Evolutionary conservation across 139 green algal genomes (phyloP).

Genomic region (Pleodorina starrii): DNA sequence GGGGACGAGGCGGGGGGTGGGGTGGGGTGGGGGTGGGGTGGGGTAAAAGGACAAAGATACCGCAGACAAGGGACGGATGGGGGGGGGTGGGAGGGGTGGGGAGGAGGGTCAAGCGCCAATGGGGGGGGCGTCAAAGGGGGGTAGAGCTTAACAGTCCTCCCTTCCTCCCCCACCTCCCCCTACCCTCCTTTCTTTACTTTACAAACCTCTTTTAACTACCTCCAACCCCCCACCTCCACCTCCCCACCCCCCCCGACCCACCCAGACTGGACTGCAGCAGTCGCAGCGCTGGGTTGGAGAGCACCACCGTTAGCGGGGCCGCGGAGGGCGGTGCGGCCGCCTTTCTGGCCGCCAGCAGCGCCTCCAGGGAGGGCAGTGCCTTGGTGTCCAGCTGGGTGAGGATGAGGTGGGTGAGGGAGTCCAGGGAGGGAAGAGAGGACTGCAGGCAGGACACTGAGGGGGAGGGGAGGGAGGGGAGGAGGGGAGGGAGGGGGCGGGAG

Average conservation of each 20-base stretch:
- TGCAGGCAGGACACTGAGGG: conserved; percentile 69
- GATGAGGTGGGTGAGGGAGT: conserved; percentile 78
- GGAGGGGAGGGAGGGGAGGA: neutral
- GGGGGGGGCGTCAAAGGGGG: too few species aligned
- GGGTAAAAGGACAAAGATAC: too few species aligned
- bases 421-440: conserved; percentile 33
- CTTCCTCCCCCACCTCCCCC: too few species aligned
- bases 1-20: neutral
- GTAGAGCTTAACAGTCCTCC: too few species aligned
- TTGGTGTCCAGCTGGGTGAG: conserved; percentile 92
- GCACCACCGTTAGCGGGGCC: conserved; percentile 73
- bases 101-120: too few species aligned
- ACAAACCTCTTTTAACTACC: too few species aligned
- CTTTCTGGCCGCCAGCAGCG: conserved; percentile 69
- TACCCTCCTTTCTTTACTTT: too few species aligned
- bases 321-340: neutral
- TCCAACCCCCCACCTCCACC: too few species aligned
- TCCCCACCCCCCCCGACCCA: conserved; percentile 36
- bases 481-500: neutral
- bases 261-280: conserved; percentile 68
- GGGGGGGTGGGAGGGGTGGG: too few species aligned
- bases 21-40: neutral
- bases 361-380: conserved; percentile 74
- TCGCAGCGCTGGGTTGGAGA: conserved; percentile 84
- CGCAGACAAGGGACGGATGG: too few species aligned